phyloP scores from a whole-genome alignment of 2,329 filamentous ascomycete species.

The Colletotrichum echinochloae region DNA sequence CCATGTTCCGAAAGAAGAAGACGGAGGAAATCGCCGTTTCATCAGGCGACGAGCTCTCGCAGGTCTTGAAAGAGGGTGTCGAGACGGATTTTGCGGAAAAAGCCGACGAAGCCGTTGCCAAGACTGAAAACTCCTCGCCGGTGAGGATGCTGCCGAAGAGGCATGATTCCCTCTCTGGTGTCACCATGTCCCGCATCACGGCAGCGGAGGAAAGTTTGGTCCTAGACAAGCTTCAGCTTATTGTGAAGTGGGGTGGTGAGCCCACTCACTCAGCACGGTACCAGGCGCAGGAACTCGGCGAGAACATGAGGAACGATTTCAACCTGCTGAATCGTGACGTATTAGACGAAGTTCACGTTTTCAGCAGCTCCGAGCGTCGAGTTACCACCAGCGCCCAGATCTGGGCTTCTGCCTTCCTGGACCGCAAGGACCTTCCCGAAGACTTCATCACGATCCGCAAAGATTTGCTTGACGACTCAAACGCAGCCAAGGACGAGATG shows the following conservation, averaged over 20 bases:
- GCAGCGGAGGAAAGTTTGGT: conserved; percentile 93
- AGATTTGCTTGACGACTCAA: conserved; percentile 95
- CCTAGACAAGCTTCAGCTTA: conserved; percentile 94
- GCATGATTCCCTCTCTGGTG: conserved; percentile 87
- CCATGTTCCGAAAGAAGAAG: conserved; percentile 95
- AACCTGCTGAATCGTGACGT: conserved; percentile 93
- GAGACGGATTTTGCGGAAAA: conserved; percentile 44
- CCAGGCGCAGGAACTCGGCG: conserved; percentile 92
- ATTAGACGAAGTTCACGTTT: conserved; percentile 92
- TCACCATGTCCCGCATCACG: conserved; percentile 93
- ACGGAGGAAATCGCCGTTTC: conserved; percentile 64
- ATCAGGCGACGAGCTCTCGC: conserved; percentile 48
- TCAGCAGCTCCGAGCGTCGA: conserved; percentile 93
- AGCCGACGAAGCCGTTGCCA: conserved; percentile 33
- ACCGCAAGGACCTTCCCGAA: conserved; percentile 84
- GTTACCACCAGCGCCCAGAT: conserved; percentile 98
- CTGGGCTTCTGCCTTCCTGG: conserved; percentile 89
- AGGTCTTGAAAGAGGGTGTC: conserved; percentile 49
- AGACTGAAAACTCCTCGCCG: conserved; percentile 31
- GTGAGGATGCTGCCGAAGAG: conserved; percentile 66
- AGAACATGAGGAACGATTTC: conserved; percentile 96
- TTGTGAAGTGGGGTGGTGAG: conserved; percentile 99
- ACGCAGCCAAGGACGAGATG: conserved; percentile 98
- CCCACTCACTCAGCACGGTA: conserved; percentile 97
- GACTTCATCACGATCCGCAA: conserved; percentile 93